Evolutionary conservation across 495 filamentous ascomycete species (phyloP).

Genomic region (Amniculicola lignicola): DNA sequence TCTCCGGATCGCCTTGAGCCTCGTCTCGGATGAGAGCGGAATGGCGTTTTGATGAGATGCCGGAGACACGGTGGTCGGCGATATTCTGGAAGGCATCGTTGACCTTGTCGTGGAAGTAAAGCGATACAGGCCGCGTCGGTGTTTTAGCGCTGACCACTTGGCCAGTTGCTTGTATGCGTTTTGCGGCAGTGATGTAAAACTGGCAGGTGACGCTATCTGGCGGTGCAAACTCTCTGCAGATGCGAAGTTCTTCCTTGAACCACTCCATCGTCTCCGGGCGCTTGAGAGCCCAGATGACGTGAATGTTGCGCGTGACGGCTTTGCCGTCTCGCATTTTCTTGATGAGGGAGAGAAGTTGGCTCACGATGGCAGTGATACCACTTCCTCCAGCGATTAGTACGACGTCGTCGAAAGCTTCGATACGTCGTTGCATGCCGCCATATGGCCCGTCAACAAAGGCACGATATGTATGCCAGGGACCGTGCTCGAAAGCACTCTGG

Average conservation of each 20-base stretch:
- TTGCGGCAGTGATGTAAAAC: constrained; percentile 82
- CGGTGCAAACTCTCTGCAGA: constrained; percentile 81
- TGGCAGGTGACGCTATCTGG: constrained; percentile 83
- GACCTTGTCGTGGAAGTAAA: constrained; percentile 75
- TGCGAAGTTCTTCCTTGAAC: constrained; percentile 93
- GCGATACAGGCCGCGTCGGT: constrained; percentile 57
- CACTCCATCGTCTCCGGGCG: constrained; percentile 91
- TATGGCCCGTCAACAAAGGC: constrained; percentile 93
- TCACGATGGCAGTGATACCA: constrained; percentile 90
- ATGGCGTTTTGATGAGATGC: constrained; percentile 51
- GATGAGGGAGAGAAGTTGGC: constrained; percentile 84
- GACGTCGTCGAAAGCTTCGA: constrained; percentile 90
- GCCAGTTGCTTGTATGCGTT: constrained; percentile 50
- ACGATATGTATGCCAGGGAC: constrained; percentile 80
- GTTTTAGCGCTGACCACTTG: constrained; percentile 49
- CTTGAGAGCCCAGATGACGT: constrained; percentile 89
- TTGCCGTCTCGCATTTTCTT: constrained; percentile 92
- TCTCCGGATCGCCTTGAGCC: constrained; percentile 72
- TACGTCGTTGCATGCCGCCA: constrained; percentile 85
- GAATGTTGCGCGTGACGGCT: constrained; percentile 83
- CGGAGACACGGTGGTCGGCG: constrained; percentile 58
- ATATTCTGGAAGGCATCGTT: constrained; percentile 78
- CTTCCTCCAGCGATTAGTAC: constrained; percentile 90
- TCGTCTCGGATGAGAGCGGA: constrained; percentile 76
- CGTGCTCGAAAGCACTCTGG: constrained; percentile 71